Evolutionary conservation across 768 basidiomycete species (phyloP), one percentile per base, ranked within the genome.

Genomic region (Lactifluus pinguis): DNA sequence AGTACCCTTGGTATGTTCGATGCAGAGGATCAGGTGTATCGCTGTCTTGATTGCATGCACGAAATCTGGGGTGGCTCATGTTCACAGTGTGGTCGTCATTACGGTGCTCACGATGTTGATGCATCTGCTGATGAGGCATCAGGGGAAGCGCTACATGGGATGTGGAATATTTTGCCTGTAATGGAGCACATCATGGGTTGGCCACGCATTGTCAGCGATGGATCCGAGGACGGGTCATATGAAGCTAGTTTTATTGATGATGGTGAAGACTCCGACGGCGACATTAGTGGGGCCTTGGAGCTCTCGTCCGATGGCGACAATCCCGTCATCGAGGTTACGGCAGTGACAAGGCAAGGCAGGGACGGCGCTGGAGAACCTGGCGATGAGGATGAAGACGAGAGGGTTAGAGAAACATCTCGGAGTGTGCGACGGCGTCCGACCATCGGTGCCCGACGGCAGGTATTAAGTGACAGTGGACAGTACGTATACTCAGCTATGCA

Each of bases 51-150:
- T 47, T 92, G 89, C 64, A 79, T 84, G 77, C 83, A 91, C 67
- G 90, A 92, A 72, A 86, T 92, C 62, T 83, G 79, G 80, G 82
- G 77, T 61, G 86, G 86, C 1, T 69, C 77, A 21, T 92, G 90
- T 68, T 77, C 82, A 4, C 67, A 68, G 11, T 92, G 90, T 65
- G 75, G 79, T 32, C 78, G 87, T 38, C 70, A 70, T 19, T 89
- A 89, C 66, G 75, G 74, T 3, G 85, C 81, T 1, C 86, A 86
- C 55, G 47, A 66, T 52, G 68, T 57, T 14, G 63, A 65, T 42
- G 66, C 32, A 41, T 51, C 47, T 21, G 65, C 59, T 32, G 61
- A 54, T 9, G 39, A 32, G 15, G 69, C 69, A 8, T 39, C 50
- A 19, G 42, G 36, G 51, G 71, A 67, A 13, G 68, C 68, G 6